Conservation (phyloP, 768 basidiomycete species). For the Psilocybe sp. region DNA sequence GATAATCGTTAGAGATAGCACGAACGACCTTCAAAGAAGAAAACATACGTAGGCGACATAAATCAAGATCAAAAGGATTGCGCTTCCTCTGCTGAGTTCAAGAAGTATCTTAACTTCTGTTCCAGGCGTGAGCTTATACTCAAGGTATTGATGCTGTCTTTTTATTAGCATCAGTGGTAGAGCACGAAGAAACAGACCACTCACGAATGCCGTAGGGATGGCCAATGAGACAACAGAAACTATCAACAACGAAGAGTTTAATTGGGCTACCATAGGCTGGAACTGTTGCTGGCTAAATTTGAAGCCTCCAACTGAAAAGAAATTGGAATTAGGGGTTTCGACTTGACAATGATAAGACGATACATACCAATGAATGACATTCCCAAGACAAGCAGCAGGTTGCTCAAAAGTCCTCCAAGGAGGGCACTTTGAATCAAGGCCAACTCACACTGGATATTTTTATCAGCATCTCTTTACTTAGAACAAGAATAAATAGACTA, state of each 20-base stretch:
- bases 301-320: constrained; percentile 38
- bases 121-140: constrained; percentile 29
- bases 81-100: constrained; percentile 45
- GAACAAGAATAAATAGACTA: constrained; percentile 7
- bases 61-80: constrained; percentile 44
- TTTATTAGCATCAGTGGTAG: constrained; percentile 9
- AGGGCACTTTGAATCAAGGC: constrained; percentile 51
- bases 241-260: constrained; percentile 66
- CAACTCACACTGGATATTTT: constrained; percentile 40
- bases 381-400: constrained; percentile 87
- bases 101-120: constrained; percentile 39
- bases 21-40: not conserved
- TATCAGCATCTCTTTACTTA: not conserved
- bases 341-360: constrained; percentile 39
- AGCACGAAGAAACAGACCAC: constrained; percentile 15
- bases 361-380: constrained; percentile 75
- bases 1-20: constrained; percentile 1
- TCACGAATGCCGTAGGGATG: constrained; percentile 59
- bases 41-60: constrained; percentile 19
- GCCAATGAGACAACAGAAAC: constrained; percentile 69
- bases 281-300: constrained; percentile 51
- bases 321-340: not conserved
- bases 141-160: constrained; percentile 32
- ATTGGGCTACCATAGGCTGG: constrained; percentile 55
- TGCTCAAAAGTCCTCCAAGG: constrained; percentile 48